Conservation (phyloP, 2,329 filamentous ascomycete species). For the Mariannaea sp. region DNA sequence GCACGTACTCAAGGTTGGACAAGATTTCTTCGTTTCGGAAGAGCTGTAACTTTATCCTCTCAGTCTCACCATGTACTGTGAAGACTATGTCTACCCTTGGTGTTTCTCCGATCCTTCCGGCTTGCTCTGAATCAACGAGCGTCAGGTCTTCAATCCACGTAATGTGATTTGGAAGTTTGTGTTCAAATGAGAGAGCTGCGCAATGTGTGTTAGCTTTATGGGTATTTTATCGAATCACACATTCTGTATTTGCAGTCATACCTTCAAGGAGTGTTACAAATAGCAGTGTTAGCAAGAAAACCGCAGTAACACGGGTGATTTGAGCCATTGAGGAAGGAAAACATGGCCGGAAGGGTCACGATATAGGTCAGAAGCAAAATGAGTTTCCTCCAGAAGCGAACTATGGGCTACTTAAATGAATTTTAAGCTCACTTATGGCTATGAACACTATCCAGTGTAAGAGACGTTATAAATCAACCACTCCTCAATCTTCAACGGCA, state of each 20-base stretch:
- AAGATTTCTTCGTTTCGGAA: constrained; percentile 17
- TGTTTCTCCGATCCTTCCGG: background rate
- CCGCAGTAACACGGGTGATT: background rate
- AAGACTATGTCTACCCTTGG: constrained; percentile 28
- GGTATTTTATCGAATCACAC: background rate
- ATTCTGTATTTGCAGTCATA: background rate
- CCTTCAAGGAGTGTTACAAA: background rate
- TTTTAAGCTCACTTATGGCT: background rate
- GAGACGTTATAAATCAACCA: constrained; percentile 6
- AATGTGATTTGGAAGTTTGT: background rate
- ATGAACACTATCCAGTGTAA: background rate
- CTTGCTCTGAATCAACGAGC: constrained; percentile 3
- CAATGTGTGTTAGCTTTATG: background rate
- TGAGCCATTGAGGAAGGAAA: background rate
- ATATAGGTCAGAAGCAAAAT: background rate
- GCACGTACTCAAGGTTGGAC: constrained; percentile 19
- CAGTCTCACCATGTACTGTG: constrained; percentile 1
- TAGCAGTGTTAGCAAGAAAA: constrained; percentile 1
- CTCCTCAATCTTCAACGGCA: background rate
- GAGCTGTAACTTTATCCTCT: constrained; percentile 22
- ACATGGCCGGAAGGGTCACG: background rate
- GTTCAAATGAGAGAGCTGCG: constrained; percentile 6
- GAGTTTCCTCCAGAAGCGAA: background rate
- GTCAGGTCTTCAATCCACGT: constrained; percentile 18
- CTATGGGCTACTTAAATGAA: background rate